These are phyloP conservation scores for Neoboletus subvelutipes DNA, from an alignment of 768 basidiomycete genomes.

Conservation along the genomic window DNA sequence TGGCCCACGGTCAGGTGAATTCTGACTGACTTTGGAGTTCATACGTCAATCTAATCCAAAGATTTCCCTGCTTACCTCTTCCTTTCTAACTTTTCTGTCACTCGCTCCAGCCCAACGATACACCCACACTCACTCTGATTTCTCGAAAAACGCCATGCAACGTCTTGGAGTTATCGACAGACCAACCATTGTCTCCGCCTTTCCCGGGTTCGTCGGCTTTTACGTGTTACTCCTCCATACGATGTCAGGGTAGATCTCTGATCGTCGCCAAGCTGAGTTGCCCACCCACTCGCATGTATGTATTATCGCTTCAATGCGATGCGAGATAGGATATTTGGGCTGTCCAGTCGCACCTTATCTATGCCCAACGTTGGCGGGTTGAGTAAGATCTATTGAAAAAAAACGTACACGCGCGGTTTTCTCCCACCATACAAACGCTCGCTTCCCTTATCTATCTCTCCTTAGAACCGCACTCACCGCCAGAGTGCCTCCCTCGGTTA, in stretches of 20 bases:
- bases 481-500: neutral
- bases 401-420: neutral
- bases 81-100: neutral
- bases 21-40: neutral
- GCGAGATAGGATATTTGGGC: slow-evolving; percentile 1
- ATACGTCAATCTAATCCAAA: neutral
- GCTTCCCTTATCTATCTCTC: neutral
- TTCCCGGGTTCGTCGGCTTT: neutral
- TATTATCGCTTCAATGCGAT: slow-evolving; percentile 3
- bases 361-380: neutral
- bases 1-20: too few species aligned
- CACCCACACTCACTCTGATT: neutral
- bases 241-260: neutral
- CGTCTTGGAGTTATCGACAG: neutral
- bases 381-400: neutral
- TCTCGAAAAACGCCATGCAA: neutral
- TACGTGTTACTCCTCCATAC: neutral
- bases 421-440: neutral
- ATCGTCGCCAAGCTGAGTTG: slow-evolving; percentile 2
- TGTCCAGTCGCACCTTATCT: neutral
- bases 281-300: neutral
- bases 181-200: neutral
- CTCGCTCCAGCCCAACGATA: neutral
- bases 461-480: neutral
- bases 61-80: neutral